phyloP scores from a whole-genome alignment of 495 filamentous ascomycete species.

The Penicillium herquei region DNA sequence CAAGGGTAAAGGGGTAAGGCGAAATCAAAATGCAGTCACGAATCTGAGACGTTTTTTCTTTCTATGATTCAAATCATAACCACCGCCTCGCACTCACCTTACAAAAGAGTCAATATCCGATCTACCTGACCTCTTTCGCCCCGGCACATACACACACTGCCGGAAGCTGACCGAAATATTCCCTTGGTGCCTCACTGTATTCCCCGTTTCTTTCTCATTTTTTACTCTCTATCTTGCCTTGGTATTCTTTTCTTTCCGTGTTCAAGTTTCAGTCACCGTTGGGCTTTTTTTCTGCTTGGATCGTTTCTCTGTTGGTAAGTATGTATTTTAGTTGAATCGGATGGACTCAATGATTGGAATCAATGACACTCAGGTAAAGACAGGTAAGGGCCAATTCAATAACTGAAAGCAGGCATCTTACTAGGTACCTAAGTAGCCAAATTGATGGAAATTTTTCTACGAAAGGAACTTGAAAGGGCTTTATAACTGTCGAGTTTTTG shows the following conservation, averaged over 20 bases:
- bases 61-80: slow-evolving; percentile 2
- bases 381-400: slow-evolving; percentile 60
- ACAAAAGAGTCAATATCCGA: not conserved
- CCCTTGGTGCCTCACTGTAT: slow-evolving; percentile 18
- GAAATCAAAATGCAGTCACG: not conserved
- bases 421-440: slow-evolving; percentile 22
- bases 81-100: not conserved
- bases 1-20: slow-evolving; percentile 59
- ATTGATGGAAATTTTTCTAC: slow-evolving; percentile 24
- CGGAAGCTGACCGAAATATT: not conserved
- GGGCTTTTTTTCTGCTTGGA: slow-evolving; percentile 17
- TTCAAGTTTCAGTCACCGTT: slow-evolving; percentile 11
- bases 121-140: slow-evolving; percentile 2
- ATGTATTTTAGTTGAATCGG: slow-evolving; percentile 47
- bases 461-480: too few relatives aligned
- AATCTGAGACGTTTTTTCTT: not conserved
- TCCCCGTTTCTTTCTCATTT: slow-evolving; percentile 25
- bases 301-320: slow-evolving; percentile 39
- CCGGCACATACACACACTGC: slow-evolving; percentile 8
- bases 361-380: slow-evolving; percentile 56
- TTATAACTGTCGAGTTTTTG: slow-evolving; percentile 13
- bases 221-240: slow-evolving; percentile 2
- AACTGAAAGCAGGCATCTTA: slow-evolving; percentile 34
- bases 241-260: slow-evolving; percentile 21
- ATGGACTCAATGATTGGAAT: slow-evolving; percentile 18